Evolutionary conservation across 805 yeast genomes (phyloP).

Genomic region (Limtongia smithiae): DNA sequence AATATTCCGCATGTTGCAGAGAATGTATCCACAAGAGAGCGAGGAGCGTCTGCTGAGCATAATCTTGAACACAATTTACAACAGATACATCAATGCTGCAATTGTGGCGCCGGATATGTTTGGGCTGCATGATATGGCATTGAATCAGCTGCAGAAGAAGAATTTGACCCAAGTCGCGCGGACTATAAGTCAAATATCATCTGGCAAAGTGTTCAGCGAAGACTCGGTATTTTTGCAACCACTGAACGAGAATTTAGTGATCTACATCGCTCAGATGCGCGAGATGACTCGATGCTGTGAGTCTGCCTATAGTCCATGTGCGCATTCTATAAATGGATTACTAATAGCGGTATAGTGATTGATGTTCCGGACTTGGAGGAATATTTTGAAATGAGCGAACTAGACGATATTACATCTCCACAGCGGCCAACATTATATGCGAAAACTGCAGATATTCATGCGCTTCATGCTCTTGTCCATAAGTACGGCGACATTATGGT

Average conservation of each 20-base stretch:
- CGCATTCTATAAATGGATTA: background rate
- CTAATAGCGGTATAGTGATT: constrained; percentile 38
- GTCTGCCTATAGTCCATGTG: background rate
- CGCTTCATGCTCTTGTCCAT: constrained; percentile 40
- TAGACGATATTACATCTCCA: constrained; percentile 63
- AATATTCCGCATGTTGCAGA: constrained; percentile 36
- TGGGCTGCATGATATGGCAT: constrained; percentile 48
- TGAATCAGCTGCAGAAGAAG: constrained; percentile 37
- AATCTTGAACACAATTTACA: constrained; percentile 54
- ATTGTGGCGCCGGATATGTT: constrained; percentile 43
- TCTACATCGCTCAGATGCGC: constrained; percentile 48
- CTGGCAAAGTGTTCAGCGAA: constrained; percentile 61
- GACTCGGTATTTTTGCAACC: constrained; percentile 72
- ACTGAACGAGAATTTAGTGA: constrained; percentile 64
- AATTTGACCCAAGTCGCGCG: constrained; percentile 58
- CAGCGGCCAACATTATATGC: constrained; percentile 42
- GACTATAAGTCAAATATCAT: constrained; percentile 60
- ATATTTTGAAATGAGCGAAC: constrained; percentile 57
- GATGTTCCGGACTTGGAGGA: constrained; percentile 55
- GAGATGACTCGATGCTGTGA: constrained; percentile 41
- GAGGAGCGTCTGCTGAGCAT: constrained; percentile 61
- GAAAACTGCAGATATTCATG: constrained; percentile 38
- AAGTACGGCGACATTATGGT: constrained; percentile 33
- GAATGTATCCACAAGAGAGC: constrained; percentile 51
- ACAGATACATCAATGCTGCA: constrained; percentile 39